Evolutionary conservation across 352 stramenopile genomes (phyloP).

Genomic region (Peronospora belbahrii): DNA sequence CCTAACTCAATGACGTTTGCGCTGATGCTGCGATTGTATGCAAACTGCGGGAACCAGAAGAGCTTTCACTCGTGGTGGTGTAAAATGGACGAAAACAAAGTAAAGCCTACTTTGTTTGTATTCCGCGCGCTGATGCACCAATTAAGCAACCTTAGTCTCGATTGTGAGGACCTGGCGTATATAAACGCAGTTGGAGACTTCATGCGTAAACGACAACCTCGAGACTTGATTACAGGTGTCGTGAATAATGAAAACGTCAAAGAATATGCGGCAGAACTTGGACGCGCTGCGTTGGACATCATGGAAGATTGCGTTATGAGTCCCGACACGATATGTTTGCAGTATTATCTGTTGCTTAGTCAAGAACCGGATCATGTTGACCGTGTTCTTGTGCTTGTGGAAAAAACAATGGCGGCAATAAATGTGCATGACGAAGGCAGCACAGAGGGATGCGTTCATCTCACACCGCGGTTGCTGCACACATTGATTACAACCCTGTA

Average conservation of each 20-base stretch:
- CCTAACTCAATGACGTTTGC: conserved; percentile 72
- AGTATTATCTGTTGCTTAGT: conserved; percentile 38
- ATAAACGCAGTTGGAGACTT: conserved; percentile 24
- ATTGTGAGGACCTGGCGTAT: conserved; percentile 21
- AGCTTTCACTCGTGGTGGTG: conserved; percentile 41
- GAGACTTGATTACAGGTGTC: neutral
- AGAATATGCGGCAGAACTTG: conserved; percentile 20
- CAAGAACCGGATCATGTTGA: conserved; percentile 26
- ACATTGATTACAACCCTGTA: conserved; percentile 39
- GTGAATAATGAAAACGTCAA: conserved; percentile 1
- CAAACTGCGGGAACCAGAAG: conserved; percentile 34
- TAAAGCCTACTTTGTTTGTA: conserved; percentile 45
- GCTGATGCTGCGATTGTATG: conserved; percentile 60
- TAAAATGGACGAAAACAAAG: conserved; percentile 35
- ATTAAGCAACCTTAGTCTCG: conserved; percentile 25
- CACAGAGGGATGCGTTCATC: conserved; percentile 11
- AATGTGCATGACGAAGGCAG: conserved; percentile 1
- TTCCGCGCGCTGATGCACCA: conserved; percentile 47
- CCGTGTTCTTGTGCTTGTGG: conserved; percentile 32
- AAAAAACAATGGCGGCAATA: conserved; percentile 18
- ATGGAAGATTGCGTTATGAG: conserved; percentile 26
- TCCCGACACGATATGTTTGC: conserved; percentile 35
- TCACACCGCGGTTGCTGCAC: conserved; percentile 45
- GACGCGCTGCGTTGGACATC: conserved; percentile 22
- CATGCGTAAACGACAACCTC: conserved; percentile 13